Evolutionary conservation across 2,329 filamentous ascomycete species (phyloP), one percentile per base, ranked within the genome.

Genomic region (Colletotrichum spinosum): DNA sequence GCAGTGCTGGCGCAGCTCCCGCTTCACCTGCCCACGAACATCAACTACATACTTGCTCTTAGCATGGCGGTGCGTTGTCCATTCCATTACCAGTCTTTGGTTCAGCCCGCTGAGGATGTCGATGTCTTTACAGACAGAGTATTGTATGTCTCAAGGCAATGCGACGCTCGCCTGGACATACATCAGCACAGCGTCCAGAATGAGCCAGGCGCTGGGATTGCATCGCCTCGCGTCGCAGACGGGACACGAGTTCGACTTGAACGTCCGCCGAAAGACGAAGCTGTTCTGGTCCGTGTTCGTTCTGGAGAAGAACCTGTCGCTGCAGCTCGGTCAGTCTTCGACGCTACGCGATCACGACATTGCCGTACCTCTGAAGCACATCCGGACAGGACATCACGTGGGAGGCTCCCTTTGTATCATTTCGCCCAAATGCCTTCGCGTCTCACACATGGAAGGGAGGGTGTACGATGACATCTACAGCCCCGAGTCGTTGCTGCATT

Each of bases 381-480:
- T 52, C 50, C 35, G 37, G 3, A 38, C 39, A n/a, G 50, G 50
- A 9, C 10, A 52, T 6, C 12, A 38, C 7, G 1, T 38, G 15
- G 37, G 50, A 4, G 35, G 50, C 7, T 12, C n/a, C 9, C n/a
- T 52, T 8, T 34, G 50, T 38, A 8, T 52, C 15, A 13, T 52
- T 13, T 52, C 50, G 1, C 35, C 50, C 6, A 52, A 17, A n/a
- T 52, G 50, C 35, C 50, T 52, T 15, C 50, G 10, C 1, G 12
- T 52, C 6, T 38, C 50, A 15, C 50, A 52, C n/a, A 39, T 52
- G 0, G 34, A 52, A 9, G 50, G 50, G 8, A n/a, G 37, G 4
- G 34, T 52, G 4, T 52, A 52, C 50, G 50, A 52, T 10, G 50
- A 52, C 2, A 38, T 52, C 6, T 52, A 52, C 50, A 52, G 50